Percentiles rank a stretch among this genome's conserved stretches.
These are phyloP conservation scores for Chaetomium cochliodes DNA, from an alignment of 495 filamentous ascomycete genomes.

Conservation along the genomic window DNA sequence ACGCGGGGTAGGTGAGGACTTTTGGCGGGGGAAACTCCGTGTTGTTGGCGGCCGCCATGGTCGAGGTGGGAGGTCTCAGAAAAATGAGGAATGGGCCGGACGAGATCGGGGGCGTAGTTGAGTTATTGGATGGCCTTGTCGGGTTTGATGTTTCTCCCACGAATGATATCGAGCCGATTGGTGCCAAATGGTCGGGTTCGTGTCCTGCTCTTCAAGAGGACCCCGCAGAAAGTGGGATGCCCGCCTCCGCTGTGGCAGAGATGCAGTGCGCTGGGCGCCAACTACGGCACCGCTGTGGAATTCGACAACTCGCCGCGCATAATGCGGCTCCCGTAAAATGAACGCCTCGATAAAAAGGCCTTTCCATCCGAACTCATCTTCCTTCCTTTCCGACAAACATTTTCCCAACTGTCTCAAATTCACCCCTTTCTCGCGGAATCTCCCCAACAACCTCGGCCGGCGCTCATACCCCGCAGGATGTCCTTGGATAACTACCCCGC, in stretches of 20 bases:
- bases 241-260: neutral
- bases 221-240: slow-evolving; percentile 6
- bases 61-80: neutral
- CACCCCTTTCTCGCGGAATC: neutral
- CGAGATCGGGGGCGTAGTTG: neutral
- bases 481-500: neutral
- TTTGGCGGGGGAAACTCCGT: slow-evolving; percentile 57
- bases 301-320: neutral
- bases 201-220: neutral
- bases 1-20: slow-evolving; percentile 61
- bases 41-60: slow-evolving; percentile 15
- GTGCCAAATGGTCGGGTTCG: neutral
- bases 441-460: neutral
- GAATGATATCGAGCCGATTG: neutral
- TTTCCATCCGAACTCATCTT: neutral
- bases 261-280: neutral
- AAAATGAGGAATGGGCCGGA: no score
- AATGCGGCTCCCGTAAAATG: neutral
- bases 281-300: neutral
- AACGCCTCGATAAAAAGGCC: neutral
- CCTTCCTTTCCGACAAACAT: neutral
- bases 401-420: neutral
- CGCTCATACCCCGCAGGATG: neutral
- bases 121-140: neutral
- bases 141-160: neutral